Evolutionary conservation across 129 eudicot genomes (phyloP).

Genomic region (Tagetes erecta): DNA sequence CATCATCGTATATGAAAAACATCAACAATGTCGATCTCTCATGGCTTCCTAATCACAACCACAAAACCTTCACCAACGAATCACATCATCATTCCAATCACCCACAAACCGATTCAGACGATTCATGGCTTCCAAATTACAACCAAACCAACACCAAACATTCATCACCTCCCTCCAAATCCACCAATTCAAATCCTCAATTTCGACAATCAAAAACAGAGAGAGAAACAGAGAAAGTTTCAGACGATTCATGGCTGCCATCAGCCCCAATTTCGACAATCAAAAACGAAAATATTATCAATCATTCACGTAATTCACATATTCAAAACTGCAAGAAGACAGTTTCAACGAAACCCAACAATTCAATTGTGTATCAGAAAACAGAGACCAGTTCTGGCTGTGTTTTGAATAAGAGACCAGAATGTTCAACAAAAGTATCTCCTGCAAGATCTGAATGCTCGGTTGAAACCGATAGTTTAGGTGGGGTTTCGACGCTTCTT

Average conservation of each 20-base stretch:
- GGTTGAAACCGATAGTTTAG: constrained; percentile 28
- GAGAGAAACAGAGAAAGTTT: constrained; percentile 11
- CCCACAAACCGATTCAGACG: constrained; percentile 12
- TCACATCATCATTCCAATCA: constrained; percentile 5
- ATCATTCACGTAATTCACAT: constrained; percentile 3
- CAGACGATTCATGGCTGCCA: constrained; percentile 29
- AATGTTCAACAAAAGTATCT: constrained; percentile 7
- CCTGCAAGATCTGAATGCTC: constrained; percentile 20
- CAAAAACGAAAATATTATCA: neutral
- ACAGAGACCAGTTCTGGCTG: neutral
- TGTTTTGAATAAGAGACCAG: constrained; percentile 2
- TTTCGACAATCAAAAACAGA: neutral
- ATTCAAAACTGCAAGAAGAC: constrained; percentile 15
- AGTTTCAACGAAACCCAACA: neutral
- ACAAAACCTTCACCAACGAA: neutral
- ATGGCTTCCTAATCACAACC: constrained; percentile 24
- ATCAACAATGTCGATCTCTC: constrained; percentile 23
- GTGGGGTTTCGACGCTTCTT: constrained; percentile 78
- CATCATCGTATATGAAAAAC: neutral
- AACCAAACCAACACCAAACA: constrained; percentile 3
- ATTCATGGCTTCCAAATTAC: constrained; percentile 35
- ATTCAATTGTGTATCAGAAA: constrained; percentile 1
- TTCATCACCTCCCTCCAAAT: neutral
- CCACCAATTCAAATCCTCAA: neutral
- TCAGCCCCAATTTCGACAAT: neutral